Evolutionary conservation across 129 eudicot species (phyloP).

Genomic region (Heracleum sosnowskyi): DNA sequence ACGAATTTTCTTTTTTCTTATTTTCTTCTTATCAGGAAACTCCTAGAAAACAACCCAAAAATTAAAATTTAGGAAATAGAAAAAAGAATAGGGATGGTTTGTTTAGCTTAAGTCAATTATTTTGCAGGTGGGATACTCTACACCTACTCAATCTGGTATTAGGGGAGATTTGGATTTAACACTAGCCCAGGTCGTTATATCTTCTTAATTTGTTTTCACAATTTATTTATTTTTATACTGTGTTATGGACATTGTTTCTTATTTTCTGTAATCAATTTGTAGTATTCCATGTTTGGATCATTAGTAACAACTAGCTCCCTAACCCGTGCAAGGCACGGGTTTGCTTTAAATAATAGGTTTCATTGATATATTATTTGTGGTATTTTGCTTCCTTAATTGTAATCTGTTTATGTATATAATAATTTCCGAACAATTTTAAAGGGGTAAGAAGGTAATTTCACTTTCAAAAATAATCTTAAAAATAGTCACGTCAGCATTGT

Average conservation of each 20-base stretch:
- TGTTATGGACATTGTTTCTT: neutral
- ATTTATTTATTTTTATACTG: neutral
- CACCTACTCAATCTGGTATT: slow-evolving; percentile 74
- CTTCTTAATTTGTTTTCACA: neutral
- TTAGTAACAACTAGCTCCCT: too few species aligned
- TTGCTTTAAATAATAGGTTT: too few species aligned
- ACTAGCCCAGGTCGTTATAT: slow-evolving; percentile 45
- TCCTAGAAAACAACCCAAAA: neutral
- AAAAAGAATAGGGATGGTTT: neutral
- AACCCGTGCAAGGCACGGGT: too few species aligned
- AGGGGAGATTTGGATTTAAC: slow-evolving; percentile 52
- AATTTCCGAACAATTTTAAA: too few species aligned
- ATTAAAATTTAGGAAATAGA: neutral
- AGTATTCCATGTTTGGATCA: slow-evolving; percentile 2
- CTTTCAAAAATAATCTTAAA: too few species aligned
- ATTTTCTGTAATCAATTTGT: neutral
- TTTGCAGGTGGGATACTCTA: slow-evolving; percentile 89
- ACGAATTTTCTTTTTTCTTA: neutral
- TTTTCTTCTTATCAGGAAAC: neutral
- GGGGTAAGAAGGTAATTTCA: too few species aligned
- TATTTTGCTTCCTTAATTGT: too few species aligned
- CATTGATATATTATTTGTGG: too few species aligned
- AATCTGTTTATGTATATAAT: too few species aligned
- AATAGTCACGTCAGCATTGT: too few species aligned
- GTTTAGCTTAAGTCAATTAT: slow-evolving; percentile 19